Evolutionary conservation across 2,329 filamentous ascomycete genomes (phyloP), one percentile per base, ranked within the genome.

Genomic region (Fusarium subtropicale): DNA sequence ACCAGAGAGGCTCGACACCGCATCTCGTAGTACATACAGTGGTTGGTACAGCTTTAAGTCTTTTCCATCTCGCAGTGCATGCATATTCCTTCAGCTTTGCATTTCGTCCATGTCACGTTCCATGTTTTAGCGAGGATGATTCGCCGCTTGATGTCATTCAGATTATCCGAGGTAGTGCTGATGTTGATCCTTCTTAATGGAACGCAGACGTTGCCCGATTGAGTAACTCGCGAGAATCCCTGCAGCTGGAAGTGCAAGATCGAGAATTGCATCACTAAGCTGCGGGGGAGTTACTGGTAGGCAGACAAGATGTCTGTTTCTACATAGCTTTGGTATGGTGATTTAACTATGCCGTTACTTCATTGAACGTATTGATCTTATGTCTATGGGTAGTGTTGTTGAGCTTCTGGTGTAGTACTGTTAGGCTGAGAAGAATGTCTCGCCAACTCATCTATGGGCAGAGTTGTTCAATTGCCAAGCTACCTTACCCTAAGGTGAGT

Each of bases 131-230:
- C 2, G 3, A 1, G 0, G 33, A 44, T 52, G 64, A 68, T 64
- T 68, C 18, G 64, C 33, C 24, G 39, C 41, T 60, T 65, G 50
- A 68, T 68, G 64, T 68, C 60, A 61, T 60, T 53, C 20, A 16
- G 26, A 20, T 46, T 46, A 20, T 46, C 16, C 26, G 28, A 15
- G 22, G 31, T 31, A 28, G 24, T 60, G 56, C 22, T 48, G 41
- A 38, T 48, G 50, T 22, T 39, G 31, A 56, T 64, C 26, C 24
- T 24, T 7, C 51, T 34, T 18, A 51, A 62, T 26, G 18, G 26
- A 20, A 59, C 30, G 16, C 31, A 44, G 48, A 26, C 38, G 38
- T 53, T 38, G 36, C 48, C 50, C 20, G 12, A 64, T 47, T 7
- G 22, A 56, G 38, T 41, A 47, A 50, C 34, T 48, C 31, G 31